These are phyloP conservation scores for Erodium moschatum DNA, from an alignment of 441 rosid genomes.

Conservation along the genomic window DNA sequence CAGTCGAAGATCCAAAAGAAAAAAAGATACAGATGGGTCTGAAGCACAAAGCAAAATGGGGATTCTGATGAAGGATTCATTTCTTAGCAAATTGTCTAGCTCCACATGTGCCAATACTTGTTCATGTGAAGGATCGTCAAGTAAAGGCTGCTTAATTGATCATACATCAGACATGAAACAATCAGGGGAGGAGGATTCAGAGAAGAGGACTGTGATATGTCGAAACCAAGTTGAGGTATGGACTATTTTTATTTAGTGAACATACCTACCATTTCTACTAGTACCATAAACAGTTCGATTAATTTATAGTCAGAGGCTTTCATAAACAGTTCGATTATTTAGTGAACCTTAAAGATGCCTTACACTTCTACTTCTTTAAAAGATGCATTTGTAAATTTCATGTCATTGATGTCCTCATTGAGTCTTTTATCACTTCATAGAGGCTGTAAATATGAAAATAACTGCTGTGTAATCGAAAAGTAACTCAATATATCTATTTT, in stretches of 20 bases:
- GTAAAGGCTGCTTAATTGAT: constrained; percentile 19
- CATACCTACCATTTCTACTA: neutral
- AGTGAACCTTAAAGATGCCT: neutral
- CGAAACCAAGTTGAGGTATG: constrained; percentile 24
- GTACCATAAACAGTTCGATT: neutral
- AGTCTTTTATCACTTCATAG: neutral
- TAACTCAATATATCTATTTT: neutral
- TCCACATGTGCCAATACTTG: constrained; percentile 10
- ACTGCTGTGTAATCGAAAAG: neutral
- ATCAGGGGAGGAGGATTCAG: constrained; percentile 13
- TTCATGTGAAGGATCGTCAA: constrained; percentile 15
- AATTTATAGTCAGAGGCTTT: neutral
- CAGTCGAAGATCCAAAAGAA: constrained; percentile 31
- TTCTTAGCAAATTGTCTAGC: constrained; percentile 14
- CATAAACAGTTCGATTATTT: too few relatives aligned
- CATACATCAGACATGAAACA: constrained; percentile 15
- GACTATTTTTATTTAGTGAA: neutral
- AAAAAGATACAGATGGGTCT: constrained; percentile 16
- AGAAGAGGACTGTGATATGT: constrained; percentile 5
- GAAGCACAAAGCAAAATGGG: constrained; percentile 14
- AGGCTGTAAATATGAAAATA: neutral
- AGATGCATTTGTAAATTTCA: neutral
- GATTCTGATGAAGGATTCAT: constrained; percentile 13
- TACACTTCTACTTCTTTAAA: neutral
- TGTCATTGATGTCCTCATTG: neutral